Percentiles rank a stretch among this genome's conserved stretches.
Evolutionary conservation across 2,329 filamentous ascomycete genomes (phyloP).

Genomic region (Periconia sp.): DNA sequence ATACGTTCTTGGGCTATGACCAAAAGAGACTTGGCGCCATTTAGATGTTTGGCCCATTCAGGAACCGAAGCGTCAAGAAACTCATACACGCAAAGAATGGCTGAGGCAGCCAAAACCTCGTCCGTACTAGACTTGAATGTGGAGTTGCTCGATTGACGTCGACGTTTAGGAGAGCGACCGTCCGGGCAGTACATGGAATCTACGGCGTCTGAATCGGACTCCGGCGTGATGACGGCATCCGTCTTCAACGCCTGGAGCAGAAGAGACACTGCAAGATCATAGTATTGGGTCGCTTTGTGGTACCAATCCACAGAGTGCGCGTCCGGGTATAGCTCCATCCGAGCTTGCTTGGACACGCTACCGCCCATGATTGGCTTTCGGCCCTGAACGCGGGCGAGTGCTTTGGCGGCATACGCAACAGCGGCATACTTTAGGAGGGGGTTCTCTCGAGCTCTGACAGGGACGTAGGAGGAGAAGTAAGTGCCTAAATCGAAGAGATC

Average conservation of each 20-base stretch:
- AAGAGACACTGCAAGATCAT: slow-evolving; percentile 63
- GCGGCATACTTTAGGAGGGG: slow-evolving; percentile 61
- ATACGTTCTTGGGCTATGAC: slow-evolving; percentile 60
- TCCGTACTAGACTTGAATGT: slow-evolving; percentile 56
- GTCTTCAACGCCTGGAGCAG: slow-evolving; percentile 45
- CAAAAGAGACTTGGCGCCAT: slow-evolving; percentile 68
- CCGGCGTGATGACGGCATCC: slow-evolving; percentile 36
- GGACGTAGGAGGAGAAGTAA: slow-evolving; percentile 67
- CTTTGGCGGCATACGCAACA: slow-evolving; percentile 67
- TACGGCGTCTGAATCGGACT: slow-evolving; percentile 30
- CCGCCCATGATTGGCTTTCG: slow-evolving; percentile 58
- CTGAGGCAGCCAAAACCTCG: slow-evolving; percentile 68
- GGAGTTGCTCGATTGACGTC: slow-evolving; percentile 50
- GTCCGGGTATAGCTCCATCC: slow-evolving; percentile 60
- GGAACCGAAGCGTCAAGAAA: slow-evolving; percentile 69
- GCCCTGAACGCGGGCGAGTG: slow-evolving; percentile 62
- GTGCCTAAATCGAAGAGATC: slow-evolving; percentile 62
- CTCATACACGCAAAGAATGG: slow-evolving; percentile 71
- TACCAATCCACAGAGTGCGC: slow-evolving; percentile 60
- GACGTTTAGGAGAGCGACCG: slow-evolving; percentile 41
- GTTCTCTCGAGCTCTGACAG: slow-evolving; percentile 60
- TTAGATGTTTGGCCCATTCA: slow-evolving; percentile 70
- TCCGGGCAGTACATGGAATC: slow-evolving; percentile 15
- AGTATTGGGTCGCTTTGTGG: slow-evolving; percentile 66
- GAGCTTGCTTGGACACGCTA: slow-evolving; percentile 54